phyloP scores from a whole-genome alignment of 2,329 filamentous ascomycete genomes.

The Fusarium domesticum region DNA sequence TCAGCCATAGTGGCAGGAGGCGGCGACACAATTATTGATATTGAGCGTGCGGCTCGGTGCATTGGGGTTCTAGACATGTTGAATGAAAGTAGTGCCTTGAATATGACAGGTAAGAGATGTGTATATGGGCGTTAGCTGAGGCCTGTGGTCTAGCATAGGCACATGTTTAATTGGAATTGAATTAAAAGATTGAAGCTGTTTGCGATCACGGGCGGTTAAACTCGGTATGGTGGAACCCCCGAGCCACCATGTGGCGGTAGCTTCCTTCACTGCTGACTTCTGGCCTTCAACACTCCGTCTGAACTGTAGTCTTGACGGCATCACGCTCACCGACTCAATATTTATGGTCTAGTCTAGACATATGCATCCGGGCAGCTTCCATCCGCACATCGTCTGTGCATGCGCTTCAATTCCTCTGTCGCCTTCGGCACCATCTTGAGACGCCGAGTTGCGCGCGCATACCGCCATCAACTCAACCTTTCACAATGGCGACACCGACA shows the following conservation, averaged over 20 bases:
- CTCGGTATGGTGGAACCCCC: slow-evolving; percentile 18
- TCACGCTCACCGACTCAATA: not conserved
- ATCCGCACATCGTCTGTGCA: not conserved
- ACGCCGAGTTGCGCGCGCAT: not conserved
- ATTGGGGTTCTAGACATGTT: not conserved
- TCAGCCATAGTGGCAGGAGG: slow-evolving; percentile 51
- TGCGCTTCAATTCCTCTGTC: not conserved
- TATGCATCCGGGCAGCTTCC: not conserved
- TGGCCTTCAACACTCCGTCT: not conserved
- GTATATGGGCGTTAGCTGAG: too few relatives aligned
- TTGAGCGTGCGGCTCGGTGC: slow-evolving; percentile 35
- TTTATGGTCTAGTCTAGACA: not conserved
- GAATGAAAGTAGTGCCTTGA: too few relatives aligned
- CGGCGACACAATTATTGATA: slow-evolving; percentile 52
- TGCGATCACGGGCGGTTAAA: not conserved
- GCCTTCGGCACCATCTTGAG: not conserved
- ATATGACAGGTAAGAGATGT: too few relatives aligned
- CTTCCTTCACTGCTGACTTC: not conserved
- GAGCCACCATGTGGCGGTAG: not conserved
- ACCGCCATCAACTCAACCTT: not conserved
- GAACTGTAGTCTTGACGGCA: not conserved
- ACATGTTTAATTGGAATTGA: slow-evolving; percentile 2
- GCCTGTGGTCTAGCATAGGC: slow-evolving; percentile 3
- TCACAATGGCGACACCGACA: slow-evolving; percentile 49
- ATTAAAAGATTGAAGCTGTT: not conserved